Base-by-base conservation (phyloP, 768 basidiomycete species). In the Tephrocybe sp. region DNA sequence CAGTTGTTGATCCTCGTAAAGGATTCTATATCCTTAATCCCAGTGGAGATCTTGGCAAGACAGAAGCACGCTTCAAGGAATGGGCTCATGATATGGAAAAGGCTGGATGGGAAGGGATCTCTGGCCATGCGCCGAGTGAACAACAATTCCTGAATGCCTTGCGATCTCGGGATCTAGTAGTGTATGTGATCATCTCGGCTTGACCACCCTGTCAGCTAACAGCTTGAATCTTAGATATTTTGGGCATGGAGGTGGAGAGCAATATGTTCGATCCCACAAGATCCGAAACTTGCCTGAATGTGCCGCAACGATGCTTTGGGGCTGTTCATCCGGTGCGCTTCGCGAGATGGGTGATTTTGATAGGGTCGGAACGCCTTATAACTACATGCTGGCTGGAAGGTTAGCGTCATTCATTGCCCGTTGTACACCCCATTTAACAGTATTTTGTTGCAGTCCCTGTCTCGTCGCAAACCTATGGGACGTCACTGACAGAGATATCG, bases 321-420 rank as follows among this genome's bases (percentile, higher is more conserved):
- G 97, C 0, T 99, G 97, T 74, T 99, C 97, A 0, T 98, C 95
- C 0, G 97, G 96, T 9, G 71, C 81, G 1, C 67, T 99, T 55
- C 78, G 80, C 49, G 91, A 96, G 42, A 91, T 92, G 84, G 97
- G 97, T 3, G 93, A 97, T 58, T 95, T 94, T 61, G 97, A 98
- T 62, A 78, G 91, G 9, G 79, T 82, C 12, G 97, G 97, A 17
- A 98, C 93, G 12, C 93, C 97, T 0, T 86, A 90, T 66, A 86
- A 93, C 59, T 99, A 99, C 66, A 92, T 98, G 89, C 65, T 98
- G n/a, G 92, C 88, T 36, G 97, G 96, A 62, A 96, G 95, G 96
- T 98, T 62, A 63, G 94, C 45, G n/a, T 41, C 25, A 20, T 39
- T 34, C 32, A 12, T 30, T 49, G 21, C 24, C 10, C n/a, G 17